phyloP scores from a whole-genome alignment of 2,329 filamentous ascomycete genomes.

The Colletotrichum godetiae region DNA sequence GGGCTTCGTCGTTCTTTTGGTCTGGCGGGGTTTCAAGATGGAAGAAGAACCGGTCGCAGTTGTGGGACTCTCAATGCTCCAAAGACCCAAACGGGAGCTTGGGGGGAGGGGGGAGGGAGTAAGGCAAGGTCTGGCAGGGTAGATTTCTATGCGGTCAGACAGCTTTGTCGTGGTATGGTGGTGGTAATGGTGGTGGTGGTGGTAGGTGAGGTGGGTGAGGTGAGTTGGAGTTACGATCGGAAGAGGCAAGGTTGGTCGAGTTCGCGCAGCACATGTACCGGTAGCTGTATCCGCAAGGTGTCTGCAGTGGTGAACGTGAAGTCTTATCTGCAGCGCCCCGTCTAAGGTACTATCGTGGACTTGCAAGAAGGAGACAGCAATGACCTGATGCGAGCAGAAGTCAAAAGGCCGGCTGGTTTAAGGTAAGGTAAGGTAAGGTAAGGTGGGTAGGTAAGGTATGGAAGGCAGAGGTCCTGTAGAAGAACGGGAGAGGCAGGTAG shows the following conservation, averaged over 20 bases:
- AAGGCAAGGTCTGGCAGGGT: slow-evolving; percentile 14
- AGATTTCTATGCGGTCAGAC: slow-evolving; percentile 15
- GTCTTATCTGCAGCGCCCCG: background rate
- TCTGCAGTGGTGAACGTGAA: background rate
- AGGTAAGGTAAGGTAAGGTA: no score
- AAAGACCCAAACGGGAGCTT: slow-evolving; percentile 12
- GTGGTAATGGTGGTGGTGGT: slow-evolving; percentile 12
- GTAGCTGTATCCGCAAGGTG: background rate
- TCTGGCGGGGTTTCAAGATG: slow-evolving; percentile 47
- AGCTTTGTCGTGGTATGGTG: background rate
- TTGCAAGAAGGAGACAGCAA: background rate
- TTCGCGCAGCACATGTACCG: background rate
- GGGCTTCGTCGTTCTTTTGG: background rate
- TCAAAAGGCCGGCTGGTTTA: background rate
- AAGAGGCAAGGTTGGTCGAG: background rate
- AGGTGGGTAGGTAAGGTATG: no score
- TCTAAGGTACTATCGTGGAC: background rate
- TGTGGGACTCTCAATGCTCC: slow-evolving; percentile 33
- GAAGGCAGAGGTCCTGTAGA: background rate
- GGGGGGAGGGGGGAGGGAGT: background rate
- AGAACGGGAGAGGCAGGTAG: background rate
- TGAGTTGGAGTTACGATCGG: background rate
- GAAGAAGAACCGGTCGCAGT: slow-evolving; percentile 31
- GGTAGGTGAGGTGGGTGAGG: slow-evolving; percentile 11
- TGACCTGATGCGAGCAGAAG: background rate